phyloP scores from a whole-genome alignment of 768 basidiomycete genomes.

The Tricholoma bakamatsutake region DNA sequence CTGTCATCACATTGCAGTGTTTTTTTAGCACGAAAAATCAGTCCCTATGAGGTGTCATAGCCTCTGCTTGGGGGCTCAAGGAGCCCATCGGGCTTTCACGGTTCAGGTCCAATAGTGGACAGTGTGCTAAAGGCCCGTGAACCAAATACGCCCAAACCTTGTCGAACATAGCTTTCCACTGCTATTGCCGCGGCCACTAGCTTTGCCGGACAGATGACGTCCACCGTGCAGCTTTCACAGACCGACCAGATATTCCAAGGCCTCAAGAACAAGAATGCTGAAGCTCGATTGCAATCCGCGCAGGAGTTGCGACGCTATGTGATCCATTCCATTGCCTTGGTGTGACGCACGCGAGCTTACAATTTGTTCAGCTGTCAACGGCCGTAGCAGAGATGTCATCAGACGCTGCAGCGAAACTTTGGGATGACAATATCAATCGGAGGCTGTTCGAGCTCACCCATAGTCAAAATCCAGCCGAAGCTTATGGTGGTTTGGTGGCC shows the following conservation, averaged over 20 bases:
- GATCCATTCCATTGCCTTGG: conserved; percentile 20
- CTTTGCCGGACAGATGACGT: conserved; percentile 46
- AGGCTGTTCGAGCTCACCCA: conserved; percentile 80
- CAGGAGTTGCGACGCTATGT: conserved; percentile 72
- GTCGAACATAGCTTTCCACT: not conserved
- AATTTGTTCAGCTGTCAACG: conserved; percentile 51
- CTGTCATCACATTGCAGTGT: too few species aligned
- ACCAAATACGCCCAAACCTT: not conserved
- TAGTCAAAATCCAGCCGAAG: conserved; percentile 70
- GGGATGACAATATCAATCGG: conserved; percentile 81
- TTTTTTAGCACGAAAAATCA: too few species aligned
- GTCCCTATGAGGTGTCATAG: too few species aligned
- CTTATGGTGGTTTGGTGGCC: conserved; percentile 81
- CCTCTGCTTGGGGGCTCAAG: too few species aligned
- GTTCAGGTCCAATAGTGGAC: too few species aligned
- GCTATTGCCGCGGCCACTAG: not conserved
- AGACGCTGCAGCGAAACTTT: conserved; percentile 74
- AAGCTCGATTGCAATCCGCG: conserved; percentile 63
- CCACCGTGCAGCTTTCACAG: conserved; percentile 49
- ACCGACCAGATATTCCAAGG: conserved; percentile 64
- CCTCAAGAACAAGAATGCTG: conserved; percentile 57
- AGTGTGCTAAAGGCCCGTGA: too few species aligned
- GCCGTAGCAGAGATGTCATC: conserved; percentile 77
- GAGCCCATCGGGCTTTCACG: too few species aligned
- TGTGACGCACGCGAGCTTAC: conserved; percentile 4